Percentiles rank a stretch among this genome's conserved stretches.
These are phyloP conservation scores for Recurvomyces mirabilis DNA, from an alignment of 495 filamentous ascomycete genomes.

Conservation along the genomic window DNA sequence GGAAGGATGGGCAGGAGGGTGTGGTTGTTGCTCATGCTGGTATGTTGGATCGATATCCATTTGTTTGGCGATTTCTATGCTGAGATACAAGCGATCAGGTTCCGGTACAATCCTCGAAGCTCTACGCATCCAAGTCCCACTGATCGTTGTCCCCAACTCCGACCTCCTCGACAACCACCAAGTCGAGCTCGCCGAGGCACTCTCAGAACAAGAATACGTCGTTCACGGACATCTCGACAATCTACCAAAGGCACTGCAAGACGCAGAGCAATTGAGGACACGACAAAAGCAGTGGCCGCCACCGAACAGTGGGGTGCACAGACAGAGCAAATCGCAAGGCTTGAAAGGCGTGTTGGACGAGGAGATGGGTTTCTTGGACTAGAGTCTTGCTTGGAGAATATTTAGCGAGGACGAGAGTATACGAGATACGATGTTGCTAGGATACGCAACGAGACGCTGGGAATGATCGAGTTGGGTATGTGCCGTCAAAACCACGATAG, in stretches of 20 bases:
- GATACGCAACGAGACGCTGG: no score
- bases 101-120: conserved; percentile 83
- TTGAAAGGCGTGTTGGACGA: conserved; percentile 44
- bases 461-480: no score
- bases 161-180: conserved; percentile 85
- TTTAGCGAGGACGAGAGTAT: no score
- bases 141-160: conserved; percentile 81
- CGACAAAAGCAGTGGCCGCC: conserved; percentile 40
- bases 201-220: conserved; percentile 58
- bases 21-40: conserved; percentile 86
- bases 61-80: background rate
- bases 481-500: no score
- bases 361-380: conserved; percentile 49
- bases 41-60: conserved; percentile 31
- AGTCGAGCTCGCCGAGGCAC: conserved; percentile 64
- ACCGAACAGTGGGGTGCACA: conserved; percentile 32
- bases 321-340: conserved; percentile 24
- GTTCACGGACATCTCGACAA: conserved; percentile 53
- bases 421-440: no score
- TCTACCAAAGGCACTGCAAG: conserved; percentile 34
- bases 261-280: conserved; percentile 35
- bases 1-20: conserved; percentile 33
- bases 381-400: no score
- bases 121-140: conserved; percentile 50
- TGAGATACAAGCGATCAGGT: conserved; percentile 38